A percentile compares a stretch with the other conserved stretches of the same genome.
Conservation (phyloP, 2,329 filamentous ascomycete genomes). For the Aspergillus brunneoviolaceus region DNA sequence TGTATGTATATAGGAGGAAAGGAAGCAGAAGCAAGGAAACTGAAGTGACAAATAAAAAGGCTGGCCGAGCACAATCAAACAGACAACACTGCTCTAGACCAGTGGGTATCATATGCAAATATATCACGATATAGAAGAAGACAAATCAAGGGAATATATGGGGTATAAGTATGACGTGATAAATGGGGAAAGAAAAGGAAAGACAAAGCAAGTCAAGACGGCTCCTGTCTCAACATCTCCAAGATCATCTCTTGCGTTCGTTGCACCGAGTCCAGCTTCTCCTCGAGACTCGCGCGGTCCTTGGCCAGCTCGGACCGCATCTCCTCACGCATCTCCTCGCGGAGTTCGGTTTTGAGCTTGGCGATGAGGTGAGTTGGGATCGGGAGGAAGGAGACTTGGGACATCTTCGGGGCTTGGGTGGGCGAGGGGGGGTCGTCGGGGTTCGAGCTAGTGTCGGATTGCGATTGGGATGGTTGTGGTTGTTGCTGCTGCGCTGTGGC, state of each 20-base stretch:
- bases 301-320: slow-evolving; percentile 35
- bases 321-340: slow-evolving; percentile 34
- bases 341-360: slow-evolving; percentile 34
- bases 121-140: neutral
- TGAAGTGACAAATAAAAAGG: neutral
- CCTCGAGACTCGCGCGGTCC: slow-evolving; percentile 33
- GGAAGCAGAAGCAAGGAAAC: neutral
- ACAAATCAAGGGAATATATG: neutral
- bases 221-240: slow-evolving; percentile 40
- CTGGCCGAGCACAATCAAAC: neutral
- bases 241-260: slow-evolving; percentile 43
- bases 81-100: neutral
- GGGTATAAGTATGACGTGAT: neutral
- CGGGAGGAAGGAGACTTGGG: neutral
- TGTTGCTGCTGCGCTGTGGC: neutral
- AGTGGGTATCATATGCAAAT: slow-evolving; percentile 14
- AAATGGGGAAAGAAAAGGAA: neutral
- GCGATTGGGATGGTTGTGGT: neutral
- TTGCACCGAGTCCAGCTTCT: slow-evolving; percentile 40
- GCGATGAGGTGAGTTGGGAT: slow-evolving; percentile 16
- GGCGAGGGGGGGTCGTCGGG: neutral
- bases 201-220: slow-evolving; percentile 22
- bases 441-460: neutral
- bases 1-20: no score
- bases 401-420: neutral